Conservation (phyloP, 2,329 filamentous ascomycete genomes). For the Epichloe bromicola region DNA sequence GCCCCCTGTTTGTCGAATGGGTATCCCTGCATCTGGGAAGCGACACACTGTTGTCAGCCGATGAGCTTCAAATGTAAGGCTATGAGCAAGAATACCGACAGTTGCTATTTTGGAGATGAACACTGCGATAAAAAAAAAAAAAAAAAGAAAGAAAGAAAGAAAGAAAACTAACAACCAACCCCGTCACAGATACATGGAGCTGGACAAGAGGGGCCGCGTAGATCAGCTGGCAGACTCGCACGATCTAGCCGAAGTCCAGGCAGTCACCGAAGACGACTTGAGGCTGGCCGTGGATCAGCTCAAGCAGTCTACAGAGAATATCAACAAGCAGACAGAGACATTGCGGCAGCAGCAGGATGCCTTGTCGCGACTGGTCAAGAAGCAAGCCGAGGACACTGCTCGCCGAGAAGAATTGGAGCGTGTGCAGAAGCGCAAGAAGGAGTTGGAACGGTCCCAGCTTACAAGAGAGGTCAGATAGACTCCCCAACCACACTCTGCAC, state of each 20-base stretch:
- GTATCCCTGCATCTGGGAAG: slow-evolving; percentile 31
- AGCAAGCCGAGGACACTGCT: slow-evolving; percentile 16
- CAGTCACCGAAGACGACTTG: slow-evolving; percentile 47
- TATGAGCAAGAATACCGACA: not conserved
- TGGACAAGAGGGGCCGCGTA: slow-evolving; percentile 35
- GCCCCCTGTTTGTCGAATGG: slow-evolving; percentile 32
- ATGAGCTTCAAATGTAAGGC: slow-evolving; percentile 38
- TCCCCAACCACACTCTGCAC: not conserved
- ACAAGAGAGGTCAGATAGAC: slow-evolving; percentile 24
- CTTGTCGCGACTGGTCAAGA: slow-evolving; percentile 37
- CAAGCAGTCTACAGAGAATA: slow-evolving; percentile 49
- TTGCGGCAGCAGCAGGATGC: slow-evolving; percentile 50
- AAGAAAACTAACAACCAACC: not conserved
- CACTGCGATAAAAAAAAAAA: too few relatives aligned
- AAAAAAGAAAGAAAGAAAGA: too few relatives aligned
- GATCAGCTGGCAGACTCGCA: slow-evolving; percentile 30
- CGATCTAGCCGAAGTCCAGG: slow-evolving; percentile 34
- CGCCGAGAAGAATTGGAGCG: slow-evolving; percentile 18
- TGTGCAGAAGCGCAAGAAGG: slow-evolving; percentile 16
- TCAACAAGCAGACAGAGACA: slow-evolving; percentile 49
- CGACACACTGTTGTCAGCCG: slow-evolving; percentile 39
- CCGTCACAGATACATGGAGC: slow-evolving; percentile 32
- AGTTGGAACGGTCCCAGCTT: slow-evolving; percentile 28
- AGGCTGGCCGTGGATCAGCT: slow-evolving; percentile 48
- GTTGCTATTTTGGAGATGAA: too few relatives aligned